These are phyloP conservation scores for Globisporangium iwayamae DNA, from an alignment of 352 stramenopile species.

Conservation along the genomic window DNA sequence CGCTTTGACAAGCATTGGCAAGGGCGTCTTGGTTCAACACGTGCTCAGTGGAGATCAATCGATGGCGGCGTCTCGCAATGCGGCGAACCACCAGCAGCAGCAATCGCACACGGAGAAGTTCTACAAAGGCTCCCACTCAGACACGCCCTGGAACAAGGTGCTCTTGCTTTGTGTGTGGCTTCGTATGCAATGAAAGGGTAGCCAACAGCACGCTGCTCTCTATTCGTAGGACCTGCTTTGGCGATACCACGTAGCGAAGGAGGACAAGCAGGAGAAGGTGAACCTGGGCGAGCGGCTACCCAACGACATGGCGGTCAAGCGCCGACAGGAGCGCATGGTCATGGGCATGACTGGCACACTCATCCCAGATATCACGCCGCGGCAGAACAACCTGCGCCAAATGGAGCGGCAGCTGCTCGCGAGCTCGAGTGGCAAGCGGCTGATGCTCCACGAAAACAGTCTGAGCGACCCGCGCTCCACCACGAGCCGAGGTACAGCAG, in stretches of 20 bases:
- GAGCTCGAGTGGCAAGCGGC: constrained; percentile 11
- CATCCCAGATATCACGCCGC: constrained; percentile 40
- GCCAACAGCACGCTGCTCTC: background rate
- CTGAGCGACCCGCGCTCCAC: background rate
- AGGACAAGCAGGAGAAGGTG: constrained; percentile 42
- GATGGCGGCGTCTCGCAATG: constrained; percentile 2
- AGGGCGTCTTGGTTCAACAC: background rate
- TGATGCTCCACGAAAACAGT: background rate
- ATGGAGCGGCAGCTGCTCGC: background rate
- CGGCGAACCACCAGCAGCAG: background rate
- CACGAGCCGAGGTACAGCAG: constrained; percentile 1
- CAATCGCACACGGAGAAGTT: constrained; percentile 30
- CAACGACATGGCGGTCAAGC: constrained; percentile 25
- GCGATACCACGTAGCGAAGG: constrained; percentile 45
- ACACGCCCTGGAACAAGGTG: constrained; percentile 60
- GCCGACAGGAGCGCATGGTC: constrained; percentile 34
- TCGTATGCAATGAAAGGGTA: background rate
- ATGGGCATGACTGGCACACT: constrained; percentile 49
- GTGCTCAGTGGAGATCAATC: background rate
- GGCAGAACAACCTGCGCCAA: constrained; percentile 13
- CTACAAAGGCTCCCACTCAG: constrained; percentile 49
- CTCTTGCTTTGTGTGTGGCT: background rate
- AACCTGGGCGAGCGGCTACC: constrained; percentile 29
- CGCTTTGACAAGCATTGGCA: background rate
- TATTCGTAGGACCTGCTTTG: constrained; percentile 36